Evolutionary conservation across 495 filamentous ascomycete species (phyloP), one percentile per base, ranked within the genome.

Genomic region (Lophiostoma macrostomum): DNA sequence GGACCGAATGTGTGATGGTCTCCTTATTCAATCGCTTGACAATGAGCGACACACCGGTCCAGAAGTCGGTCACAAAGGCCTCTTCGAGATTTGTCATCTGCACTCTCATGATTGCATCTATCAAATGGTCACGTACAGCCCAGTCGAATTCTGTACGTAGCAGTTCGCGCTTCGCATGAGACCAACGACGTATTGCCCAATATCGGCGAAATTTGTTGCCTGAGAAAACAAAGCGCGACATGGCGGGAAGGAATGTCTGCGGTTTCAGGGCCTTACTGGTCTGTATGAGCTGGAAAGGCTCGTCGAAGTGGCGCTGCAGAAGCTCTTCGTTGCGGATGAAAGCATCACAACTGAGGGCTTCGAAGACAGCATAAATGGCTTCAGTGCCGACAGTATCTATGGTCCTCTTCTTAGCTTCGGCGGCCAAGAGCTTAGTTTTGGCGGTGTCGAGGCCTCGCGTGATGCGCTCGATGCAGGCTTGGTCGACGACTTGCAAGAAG

Each of bases 181-280:
- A 75, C 70, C 81, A 87, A 94, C 1, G 82, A 76, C 22, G 74
- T 69, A 19, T 66, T 6, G 89, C 90, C 79, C 91, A 96, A 32
- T 72, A 70, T 20, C 71, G 73, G 32, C 86, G 78, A 35, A 65
- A 67, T 27, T 73, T 69, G 25, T 86, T 76, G 4, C 74, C 65
- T 48, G 85, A 81, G 60, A 95, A 95, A 2, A 96, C 73, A 60
- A 95, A 95, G 13, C 72, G 76, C 13, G 84, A 84, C 68, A 90
- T 87, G 7, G 87, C 86, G 8, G 90, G 91, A 5, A 88, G 74
- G 39, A 84, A 84, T 42, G 81, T 81, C 0, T 75, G 73, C 31
- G 91, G 74, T 58, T 83, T 88, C 4, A 95, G 72, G 8, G 74
- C 76, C 37, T 80, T 84, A 45, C 82, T 88, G 0, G 74, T 76